Evolutionary conservation across 2,329 filamentous ascomycete genomes (phyloP).

Genomic region (Beauveria rudraprayagi): DNA sequence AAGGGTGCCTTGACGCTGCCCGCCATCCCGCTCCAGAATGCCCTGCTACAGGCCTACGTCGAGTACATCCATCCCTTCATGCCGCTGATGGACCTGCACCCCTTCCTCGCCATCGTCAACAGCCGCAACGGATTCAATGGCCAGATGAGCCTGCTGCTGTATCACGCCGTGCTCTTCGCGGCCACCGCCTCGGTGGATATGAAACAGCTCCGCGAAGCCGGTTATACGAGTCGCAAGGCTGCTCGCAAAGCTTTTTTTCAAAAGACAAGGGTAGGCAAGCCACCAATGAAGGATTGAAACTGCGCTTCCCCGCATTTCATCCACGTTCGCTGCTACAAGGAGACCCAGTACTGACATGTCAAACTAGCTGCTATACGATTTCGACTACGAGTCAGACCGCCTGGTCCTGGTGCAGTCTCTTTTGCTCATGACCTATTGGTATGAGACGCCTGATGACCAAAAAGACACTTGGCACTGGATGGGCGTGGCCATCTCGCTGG

Average conservation of each 20-base stretch:
- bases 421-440: slow-evolving; percentile 93
- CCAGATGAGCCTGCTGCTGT: slow-evolving; percentile 75
- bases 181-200: slow-evolving; percentile 83
- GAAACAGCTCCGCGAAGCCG: slow-evolving; percentile 64
- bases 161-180: slow-evolving; percentile 92
- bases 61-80: slow-evolving; percentile 93
- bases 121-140: slow-evolving; percentile 60
- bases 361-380: slow-evolving; percentile 70
- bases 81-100: slow-evolving; percentile 68
- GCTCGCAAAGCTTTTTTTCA: slow-evolving; percentile 85
- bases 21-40: slow-evolving; percentile 60
- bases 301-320: neutral
- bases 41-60: slow-evolving; percentile 72
- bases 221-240: slow-evolving; percentile 68
- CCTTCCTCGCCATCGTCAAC: slow-evolving; percentile 53
- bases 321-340: neutral
- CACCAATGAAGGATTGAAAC: neutral
- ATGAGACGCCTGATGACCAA: slow-evolving; percentile 92
- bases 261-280: slow-evolving; percentile 63
- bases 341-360: slow-evolving; percentile 19
- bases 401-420: slow-evolving; percentile 82
- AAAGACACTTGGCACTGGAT: slow-evolving; percentile 99
- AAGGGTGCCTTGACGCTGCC: slow-evolving; percentile 83
- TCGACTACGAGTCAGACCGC: slow-evolving; percentile 88
- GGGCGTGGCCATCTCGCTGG: slow-evolving; percentile 87